Evolutionary conservation across 345 rosid species (phyloP), one percentile per base, ranked within the genome.

Genomic region (Mallotus nudiflorus): DNA sequence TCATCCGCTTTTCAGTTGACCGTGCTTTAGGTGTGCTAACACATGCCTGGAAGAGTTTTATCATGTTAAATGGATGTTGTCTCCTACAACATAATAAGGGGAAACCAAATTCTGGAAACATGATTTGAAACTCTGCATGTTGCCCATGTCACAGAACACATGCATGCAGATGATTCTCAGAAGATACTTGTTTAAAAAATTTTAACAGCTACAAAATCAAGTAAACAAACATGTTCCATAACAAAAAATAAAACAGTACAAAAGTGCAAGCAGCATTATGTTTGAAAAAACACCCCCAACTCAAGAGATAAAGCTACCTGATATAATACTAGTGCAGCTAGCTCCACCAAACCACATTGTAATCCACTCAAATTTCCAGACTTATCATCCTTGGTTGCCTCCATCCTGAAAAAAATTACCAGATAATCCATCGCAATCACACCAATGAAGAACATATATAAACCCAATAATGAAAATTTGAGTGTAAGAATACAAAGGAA

Each of bases 281-380:
- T 61, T n/a, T 28, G 73, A 64, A 75, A 40, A 22, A 72, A 65
- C 57, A 31, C 15, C 19, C 62, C 65, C 42, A 53, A 2, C 54
- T 37, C 59, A 33, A 5, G 33, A 49, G 57, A 39, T 27, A 67
- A n/a, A 69, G 40, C 61, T 83, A 91, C 98, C 92, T 80, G 82
- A 81, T 88, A 90, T 65, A 94, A 78, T 48, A 87, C 85, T 31
- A 84, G 84, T 58, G 97, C 90, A 29, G 93, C 96, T 54, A 94
- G 88, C 79, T 91, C 89, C 79, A 88, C 89, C 82, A 91, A 70
- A 75, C 86, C 78, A 81, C 76, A 75, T 62, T 84, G 87, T 45
- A 85, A 87, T 60, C 86, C 81, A 81, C 84, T 85, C 73, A 94
- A 78, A 65, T 74, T 71, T 79, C 93, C 93, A 63, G 84, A 67